Base-by-base conservation (phyloP, 768 basidiomycete genomes). In the Coprinellus micaceus region DNA sequence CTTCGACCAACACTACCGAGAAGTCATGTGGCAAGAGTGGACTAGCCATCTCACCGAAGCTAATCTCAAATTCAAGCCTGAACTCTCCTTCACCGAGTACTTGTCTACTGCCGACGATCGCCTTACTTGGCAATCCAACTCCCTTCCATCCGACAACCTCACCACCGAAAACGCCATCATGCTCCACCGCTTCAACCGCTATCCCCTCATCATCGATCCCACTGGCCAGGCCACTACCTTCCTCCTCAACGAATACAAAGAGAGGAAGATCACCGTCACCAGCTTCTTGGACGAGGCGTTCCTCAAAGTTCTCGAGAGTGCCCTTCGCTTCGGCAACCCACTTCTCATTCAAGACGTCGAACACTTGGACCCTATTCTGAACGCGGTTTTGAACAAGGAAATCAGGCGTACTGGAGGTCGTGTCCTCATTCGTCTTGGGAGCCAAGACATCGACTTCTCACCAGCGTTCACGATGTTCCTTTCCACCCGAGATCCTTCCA, bases 401-500 rank as follows among this genome's bases (percentile, higher is more conserved):
- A 92, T 98, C 50, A 82, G 94, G 36, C 83, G 95, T 25, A 97
- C 97, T 2, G 97, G 97, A 41, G 97, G 97, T 41, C 93, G 97
- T 70, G 94, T 98, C 13, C 83, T 98, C 39, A 97, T 99, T 60
- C 91, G 97, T 36, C 78, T 98, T 21, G 96, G 97, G 3, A 98
- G 82, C 67, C 97, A 99, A 74, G 97, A 99, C 63, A 98, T 99
- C 69, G 97, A 99, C 69, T 98, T 98, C 70, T 99, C 97, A 0
- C 97, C 97, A 5, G 88, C 97, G n/a, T 99, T 99, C 79, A 97
- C 93, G 4, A 95, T 99, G 93, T 99, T 99, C 84, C 80, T 99
- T 43, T 92, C 96, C 1, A 99, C 97, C 11, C 79, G 97, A 21
- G 95, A 99, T 69, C 95, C 97, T 2, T 96, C 96, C 0, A 89